phyloP scores from a whole-genome alignment of 2,329 filamentous ascomycete genomes.

The Emergomyces africanus region DNA sequence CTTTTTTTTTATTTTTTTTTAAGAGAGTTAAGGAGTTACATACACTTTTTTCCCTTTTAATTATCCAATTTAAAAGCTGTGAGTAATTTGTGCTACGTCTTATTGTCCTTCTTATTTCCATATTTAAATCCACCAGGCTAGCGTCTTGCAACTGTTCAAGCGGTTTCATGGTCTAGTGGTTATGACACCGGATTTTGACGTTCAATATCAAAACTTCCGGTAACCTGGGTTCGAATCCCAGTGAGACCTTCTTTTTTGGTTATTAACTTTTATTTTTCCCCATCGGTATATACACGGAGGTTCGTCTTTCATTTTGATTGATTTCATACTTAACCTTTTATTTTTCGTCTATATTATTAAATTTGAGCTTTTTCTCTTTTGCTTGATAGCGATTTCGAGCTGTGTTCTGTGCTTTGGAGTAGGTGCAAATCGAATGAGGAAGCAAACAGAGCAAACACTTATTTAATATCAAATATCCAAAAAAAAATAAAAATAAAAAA shows the following conservation, averaged over 20 bases:
- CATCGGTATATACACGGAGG: not conserved
- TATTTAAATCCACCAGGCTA: not conserved
- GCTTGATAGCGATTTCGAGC: not conserved
- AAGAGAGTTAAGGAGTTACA: too few relatives aligned
- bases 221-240: constrained; percentile 2
- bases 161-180: constrained; percentile 3
- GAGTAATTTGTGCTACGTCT: too few relatives aligned
- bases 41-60: too few relatives aligned
- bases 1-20: too few relatives aligned
- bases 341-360: not conserved
- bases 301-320: not conserved
- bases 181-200: constrained; percentile 2
- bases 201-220: not conserved
- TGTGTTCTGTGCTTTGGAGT: too few relatives aligned
- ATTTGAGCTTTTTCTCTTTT: not conserved
- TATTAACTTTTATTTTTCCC: not conserved
- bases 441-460: not conserved
- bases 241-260: not conserved
- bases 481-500: not conserved
- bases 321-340: not conserved
- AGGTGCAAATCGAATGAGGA: too few relatives aligned
- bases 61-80: too few relatives aligned
- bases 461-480: not conserved
- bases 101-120: not conserved
- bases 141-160: not conserved